phyloP scores from a whole-genome alignment of 257 asterid genomes.

The Solanum sitiens region DNA sequence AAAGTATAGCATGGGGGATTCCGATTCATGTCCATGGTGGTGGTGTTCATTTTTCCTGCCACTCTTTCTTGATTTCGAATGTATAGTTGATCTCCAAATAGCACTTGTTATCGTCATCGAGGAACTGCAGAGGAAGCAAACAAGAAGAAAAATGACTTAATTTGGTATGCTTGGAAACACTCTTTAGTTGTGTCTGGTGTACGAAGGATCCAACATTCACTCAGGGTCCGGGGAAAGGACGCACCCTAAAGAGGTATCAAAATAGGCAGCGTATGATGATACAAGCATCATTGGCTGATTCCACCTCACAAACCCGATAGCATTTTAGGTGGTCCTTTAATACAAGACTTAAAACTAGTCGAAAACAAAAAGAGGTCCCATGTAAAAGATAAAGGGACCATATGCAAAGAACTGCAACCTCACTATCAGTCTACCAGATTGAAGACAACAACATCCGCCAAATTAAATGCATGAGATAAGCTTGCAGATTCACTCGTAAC shows the following conservation, averaged over 20 bases:
- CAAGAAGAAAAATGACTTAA: background rate
- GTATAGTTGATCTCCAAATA: slow-evolving; percentile 94
- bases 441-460: background rate
- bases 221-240: background rate
- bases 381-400: background rate
- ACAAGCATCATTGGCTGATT: background rate
- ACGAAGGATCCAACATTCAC: background rate
- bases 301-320: background rate
- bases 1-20: background rate
- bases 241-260: background rate
- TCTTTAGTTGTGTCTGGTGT: background rate
- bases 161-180: background rate
- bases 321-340: background rate
- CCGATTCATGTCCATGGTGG: background rate
- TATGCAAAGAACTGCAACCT: background rate
- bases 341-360: background rate
- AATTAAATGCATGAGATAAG: background rate
- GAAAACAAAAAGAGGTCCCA: background rate
- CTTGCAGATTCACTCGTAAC: background rate
- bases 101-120: slow-evolving; percentile 84
- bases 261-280: background rate
- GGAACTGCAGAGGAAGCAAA: slow-evolving; percentile 38
- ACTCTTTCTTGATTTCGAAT: slow-evolving; percentile 87
- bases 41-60: slow-evolving; percentile 34
- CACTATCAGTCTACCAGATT: background rate